Evolutionary conservation across 148 eudicot species (phyloP).

Genomic region (Nepenthes mirabilis): DNA sequence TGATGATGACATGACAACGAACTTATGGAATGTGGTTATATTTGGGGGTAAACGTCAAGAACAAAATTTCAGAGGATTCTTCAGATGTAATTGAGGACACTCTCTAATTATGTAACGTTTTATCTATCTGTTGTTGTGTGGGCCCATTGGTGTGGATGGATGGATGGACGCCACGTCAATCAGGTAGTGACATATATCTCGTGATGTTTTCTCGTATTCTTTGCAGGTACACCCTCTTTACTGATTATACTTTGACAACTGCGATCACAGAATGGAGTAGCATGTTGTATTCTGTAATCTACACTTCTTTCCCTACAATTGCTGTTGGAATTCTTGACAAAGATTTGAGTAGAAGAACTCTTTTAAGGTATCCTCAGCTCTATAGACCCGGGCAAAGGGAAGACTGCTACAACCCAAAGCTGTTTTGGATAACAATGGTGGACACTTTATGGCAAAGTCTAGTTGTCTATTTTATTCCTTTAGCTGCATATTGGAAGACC

Average conservation of each 20-base stretch:
- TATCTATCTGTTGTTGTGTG: too few relatives aligned
- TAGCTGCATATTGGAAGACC: conserved; percentile 64
- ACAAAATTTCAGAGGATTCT: too few relatives aligned
- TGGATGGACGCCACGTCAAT: too few relatives aligned
- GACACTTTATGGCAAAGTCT: conserved; percentile 90
- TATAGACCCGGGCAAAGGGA: conserved; percentile 77
- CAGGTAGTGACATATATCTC: too few relatives aligned
- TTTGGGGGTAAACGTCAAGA: too few relatives aligned
- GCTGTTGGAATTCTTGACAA: conserved; percentile 88
- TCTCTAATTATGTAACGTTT: too few relatives aligned
- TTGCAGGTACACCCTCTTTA: conserved; percentile 70
- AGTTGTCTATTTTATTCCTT: conserved; percentile 62
- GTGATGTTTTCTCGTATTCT: too few relatives aligned
- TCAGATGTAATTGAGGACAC: too few relatives aligned
- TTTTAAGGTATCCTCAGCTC: conserved; percentile 68
- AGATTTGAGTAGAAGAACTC: conserved; percentile 71
- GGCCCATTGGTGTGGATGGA: too few relatives aligned
- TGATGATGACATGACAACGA: too few relatives aligned
- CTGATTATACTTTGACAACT: conserved; percentile 70
- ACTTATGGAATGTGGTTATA: too few relatives aligned
- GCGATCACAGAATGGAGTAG: conserved; percentile 97
- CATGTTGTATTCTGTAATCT: conserved; percentile 70
- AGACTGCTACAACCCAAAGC: conserved; percentile 61
- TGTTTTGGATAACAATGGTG: conserved; percentile 78
- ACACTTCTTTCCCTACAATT: conserved; percentile 82